Conservation (phyloP, 1,284 basidiomycete species). For the Austropuccinia psidii region DNA sequence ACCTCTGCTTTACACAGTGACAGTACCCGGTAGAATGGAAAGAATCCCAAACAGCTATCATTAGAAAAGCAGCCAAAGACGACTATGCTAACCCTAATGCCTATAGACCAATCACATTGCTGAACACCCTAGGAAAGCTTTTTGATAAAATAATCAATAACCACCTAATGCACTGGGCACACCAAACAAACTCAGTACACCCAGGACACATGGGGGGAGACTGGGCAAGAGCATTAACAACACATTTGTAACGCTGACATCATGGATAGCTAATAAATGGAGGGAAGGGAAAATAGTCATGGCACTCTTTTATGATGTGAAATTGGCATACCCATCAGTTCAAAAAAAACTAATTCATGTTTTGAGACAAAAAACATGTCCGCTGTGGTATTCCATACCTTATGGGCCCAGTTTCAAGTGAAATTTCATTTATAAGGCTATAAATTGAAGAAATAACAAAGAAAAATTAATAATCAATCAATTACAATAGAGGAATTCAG, state of each 20-base stretch:
- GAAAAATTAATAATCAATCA: too few relatives aligned
- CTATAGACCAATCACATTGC: background rate
- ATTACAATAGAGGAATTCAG: too few relatives aligned
- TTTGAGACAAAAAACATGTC: too few relatives aligned
- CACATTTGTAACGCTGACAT: background rate
- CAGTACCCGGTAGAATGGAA: constrained; percentile 1
- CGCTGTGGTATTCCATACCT: too few relatives aligned
- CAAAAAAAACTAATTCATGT: too few relatives aligned
- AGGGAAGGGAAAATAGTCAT: background rate
- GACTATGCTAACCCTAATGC: background rate
- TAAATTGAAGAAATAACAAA: too few relatives aligned
- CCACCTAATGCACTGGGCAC: background rate
- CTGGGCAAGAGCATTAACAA: background rate
- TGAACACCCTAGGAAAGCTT: background rate
- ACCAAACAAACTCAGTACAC: background rate
- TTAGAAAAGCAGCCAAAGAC: background rate
- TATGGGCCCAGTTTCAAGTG: too few relatives aligned
- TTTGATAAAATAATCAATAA: constrained; percentile 21
- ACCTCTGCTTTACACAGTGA: too few relatives aligned
- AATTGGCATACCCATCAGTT: constrained; percentile 13
- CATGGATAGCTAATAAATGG: constrained; percentile 2
- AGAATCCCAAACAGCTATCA: background rate
- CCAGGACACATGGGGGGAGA: background rate
- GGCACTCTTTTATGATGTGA: constrained; percentile 4
- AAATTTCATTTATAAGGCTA: too few relatives aligned